Evolutionary conservation across 2,329 filamentous ascomycete species (phyloP), one percentile per base, ranked within the genome.

Genomic region (Penicillium sp.): DNA sequence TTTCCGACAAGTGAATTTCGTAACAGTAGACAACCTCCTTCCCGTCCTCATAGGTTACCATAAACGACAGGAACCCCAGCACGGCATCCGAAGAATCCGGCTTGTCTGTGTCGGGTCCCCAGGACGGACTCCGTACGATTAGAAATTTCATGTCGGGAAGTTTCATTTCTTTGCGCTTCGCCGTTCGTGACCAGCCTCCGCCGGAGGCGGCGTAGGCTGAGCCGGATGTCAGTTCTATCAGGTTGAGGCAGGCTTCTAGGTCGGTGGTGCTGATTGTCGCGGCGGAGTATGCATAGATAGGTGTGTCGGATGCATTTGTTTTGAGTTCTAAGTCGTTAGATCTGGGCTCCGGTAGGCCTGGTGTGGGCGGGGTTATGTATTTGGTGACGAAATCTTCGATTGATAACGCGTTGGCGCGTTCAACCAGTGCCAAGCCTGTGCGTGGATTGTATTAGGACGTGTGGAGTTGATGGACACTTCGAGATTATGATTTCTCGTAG

Each of bases 11-110:
- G 59, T 86, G 84, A 12, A 86, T 75, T 65, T 86, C 84, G 68
- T 86, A 86, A 59, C 84, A 78, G 64, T 86, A 86, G n/a, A 84
- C 54, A 6, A 86, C 83, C 12, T 81, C 76, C 18, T 76, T 67
- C 4, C 72, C 72, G 49, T 82, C 80, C 58, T 83, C 81, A 49
- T 80, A 75, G n/a, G 79, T 81, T 53, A 82, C 67, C 78, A 82
- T 80, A 65, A 82, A 82, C 4, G 79, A 82, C 15, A 80, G 61
- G 60, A 83, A 79, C 1, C 74, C 78, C 2, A 68, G 49, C 6
- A 75, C 24, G 23, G 4, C 12, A 29, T 26, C 15, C 38, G 21
- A 26, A 34, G 18, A 36, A 28, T 16, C 47, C 15, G 42, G 36
- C 18, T 43, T 33, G 39, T 43, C 39, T 49, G 29, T 6, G 28